Percentiles rank a stretch among this genome's conserved stretches.
phyloP scores from a whole-genome alignment of 176 grass and related monocot genomes.

The Ensete ventricosum region DNA sequence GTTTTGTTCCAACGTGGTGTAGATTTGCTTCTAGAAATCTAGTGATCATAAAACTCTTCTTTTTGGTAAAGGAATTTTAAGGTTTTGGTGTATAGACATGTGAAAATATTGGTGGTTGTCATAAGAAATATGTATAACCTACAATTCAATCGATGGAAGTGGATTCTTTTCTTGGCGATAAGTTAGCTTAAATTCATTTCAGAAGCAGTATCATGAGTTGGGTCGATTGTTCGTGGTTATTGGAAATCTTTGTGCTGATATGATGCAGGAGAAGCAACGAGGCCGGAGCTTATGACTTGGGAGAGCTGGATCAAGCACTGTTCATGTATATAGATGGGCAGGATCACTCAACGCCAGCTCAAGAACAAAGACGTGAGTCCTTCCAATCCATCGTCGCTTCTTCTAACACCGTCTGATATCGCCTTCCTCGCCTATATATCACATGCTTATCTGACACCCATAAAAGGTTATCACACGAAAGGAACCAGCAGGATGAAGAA shows the following conservation, averaged over 20 bases:
- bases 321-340: conserved; percentile 71
- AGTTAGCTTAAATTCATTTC: conserved; percentile 13
- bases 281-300: conserved; percentile 56
- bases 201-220: conserved; percentile 35
- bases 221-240: conserved; percentile 20
- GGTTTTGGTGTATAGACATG: too few species aligned
- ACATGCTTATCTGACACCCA: not conserved
- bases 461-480: not conserved
- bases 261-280: conserved; percentile 46
- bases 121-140: not conserved
- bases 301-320: conserved; percentile 62
- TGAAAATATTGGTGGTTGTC: not conserved
- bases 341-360: conserved; percentile 33
- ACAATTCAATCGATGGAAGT: not conserved
- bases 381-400: not conserved
- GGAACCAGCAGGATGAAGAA: not conserved
- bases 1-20: too few species aligned
- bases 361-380: conserved; percentile 47
- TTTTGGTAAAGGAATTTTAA: not conserved
- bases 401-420: not conserved
- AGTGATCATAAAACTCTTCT: not conserved
- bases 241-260: conserved; percentile 7
- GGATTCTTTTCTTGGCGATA: not conserved
- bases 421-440: not conserved
- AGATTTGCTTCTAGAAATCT: not conserved